phyloP scores from a whole-genome alignment of 441 rosid genomes.

The Omphalea diandra region DNA sequence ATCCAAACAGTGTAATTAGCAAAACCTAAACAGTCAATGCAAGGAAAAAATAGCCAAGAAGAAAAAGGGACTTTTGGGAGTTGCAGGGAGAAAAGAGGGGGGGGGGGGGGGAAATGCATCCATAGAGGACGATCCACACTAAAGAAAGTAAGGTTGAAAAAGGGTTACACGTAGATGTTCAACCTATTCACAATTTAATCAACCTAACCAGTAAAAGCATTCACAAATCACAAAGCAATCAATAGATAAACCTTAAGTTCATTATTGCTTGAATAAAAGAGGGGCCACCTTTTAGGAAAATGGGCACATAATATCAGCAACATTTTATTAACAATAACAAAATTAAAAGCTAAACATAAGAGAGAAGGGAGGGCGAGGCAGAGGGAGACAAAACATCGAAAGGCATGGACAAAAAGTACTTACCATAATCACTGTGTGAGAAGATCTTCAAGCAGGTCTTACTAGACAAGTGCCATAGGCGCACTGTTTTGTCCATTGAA shows the following conservation, averaged over 20 bases:
- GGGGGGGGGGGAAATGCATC: no score
- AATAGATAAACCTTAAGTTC: not conserved
- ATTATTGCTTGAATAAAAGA: not conserved
- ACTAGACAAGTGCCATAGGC: slow-evolving; percentile 63
- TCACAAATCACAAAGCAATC: not conserved
- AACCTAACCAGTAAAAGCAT: not conserved
- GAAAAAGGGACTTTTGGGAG: no score
- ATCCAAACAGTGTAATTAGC: slow-evolving; percentile 27
- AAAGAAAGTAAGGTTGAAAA: not conserved
- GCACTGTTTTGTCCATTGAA: slow-evolving; percentile 67
- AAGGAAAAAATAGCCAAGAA: no score
- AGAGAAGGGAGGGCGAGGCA: not conserved
- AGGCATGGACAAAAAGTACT: slow-evolving; percentile 26
- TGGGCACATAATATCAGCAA: not conserved
- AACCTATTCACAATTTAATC: not conserved
- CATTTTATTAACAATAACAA: not conserved
- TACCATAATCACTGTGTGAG: slow-evolving; percentile 69
- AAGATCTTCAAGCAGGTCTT: slow-evolving; percentile 53
- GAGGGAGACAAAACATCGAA: slow-evolving; percentile 16
- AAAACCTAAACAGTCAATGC: slow-evolving; percentile 6
- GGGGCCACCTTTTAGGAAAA: not conserved
- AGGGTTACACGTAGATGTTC: not conserved
- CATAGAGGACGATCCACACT: not conserved
- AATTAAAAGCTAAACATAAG: not conserved
- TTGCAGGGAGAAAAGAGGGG: not conserved